Percentiles rank a stretch among this genome's conserved stretches.
phyloP scores from a whole-genome alignment of 106 monocot genomes.

The Dendrobium nobile region DNA sequence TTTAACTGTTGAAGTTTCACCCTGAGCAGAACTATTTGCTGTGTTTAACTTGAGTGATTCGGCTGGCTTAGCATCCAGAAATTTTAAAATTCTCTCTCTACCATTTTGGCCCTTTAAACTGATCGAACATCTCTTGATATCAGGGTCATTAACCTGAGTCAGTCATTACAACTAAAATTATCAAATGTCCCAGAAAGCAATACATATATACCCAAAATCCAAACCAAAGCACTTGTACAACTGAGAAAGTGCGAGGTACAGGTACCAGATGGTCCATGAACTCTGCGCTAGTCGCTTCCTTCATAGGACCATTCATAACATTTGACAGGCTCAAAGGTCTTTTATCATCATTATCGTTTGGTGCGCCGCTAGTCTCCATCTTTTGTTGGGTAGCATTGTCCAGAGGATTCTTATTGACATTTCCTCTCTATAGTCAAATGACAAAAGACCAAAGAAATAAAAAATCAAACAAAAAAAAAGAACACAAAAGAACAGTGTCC shows the following conservation, averaged over 20 bases:
- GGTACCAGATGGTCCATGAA: background rate
- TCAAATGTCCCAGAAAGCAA: background rate
- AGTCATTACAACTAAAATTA: background rate
- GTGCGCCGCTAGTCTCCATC: background rate
- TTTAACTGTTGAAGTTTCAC: background rate
- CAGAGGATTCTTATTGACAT: background rate
- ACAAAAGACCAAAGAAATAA: background rate
- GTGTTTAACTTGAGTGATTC: background rate
- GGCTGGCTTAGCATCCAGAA: background rate
- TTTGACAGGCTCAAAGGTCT: conserved; percentile 2
- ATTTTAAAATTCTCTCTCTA: background rate
- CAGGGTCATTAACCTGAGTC: background rate
- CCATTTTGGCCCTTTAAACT: background rate
- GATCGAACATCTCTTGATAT: background rate
- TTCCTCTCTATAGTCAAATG: background rate
- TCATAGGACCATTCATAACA: background rate
- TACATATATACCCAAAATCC: background rate
- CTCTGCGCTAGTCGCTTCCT: background rate
- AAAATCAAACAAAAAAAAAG: background rate
- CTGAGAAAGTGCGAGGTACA: background rate
- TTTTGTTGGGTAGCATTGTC: background rate
- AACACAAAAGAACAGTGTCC: background rate
- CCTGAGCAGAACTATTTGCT: background rate
- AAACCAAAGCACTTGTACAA: background rate
- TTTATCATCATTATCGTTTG: background rate